Percentiles rank a stretch among this genome's conserved stretches.
These are phyloP conservation scores for Coniochaeta hoffmannii DNA, from an alignment of 2,329 filamentous ascomycete genomes.

Conservation along the genomic window DNA sequence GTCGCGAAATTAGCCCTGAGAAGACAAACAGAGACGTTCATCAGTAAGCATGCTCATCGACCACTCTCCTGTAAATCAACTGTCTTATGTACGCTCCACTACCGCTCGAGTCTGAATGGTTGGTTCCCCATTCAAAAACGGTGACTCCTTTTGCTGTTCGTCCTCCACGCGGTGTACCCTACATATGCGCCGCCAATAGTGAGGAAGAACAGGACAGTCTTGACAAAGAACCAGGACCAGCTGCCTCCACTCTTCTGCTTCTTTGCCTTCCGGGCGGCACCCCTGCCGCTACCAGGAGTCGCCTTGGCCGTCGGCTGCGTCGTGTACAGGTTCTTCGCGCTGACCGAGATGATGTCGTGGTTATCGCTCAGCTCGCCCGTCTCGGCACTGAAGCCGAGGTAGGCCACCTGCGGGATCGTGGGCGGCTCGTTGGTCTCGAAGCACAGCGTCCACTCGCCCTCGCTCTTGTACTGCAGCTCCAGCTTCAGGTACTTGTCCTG, in stretches of 20 bases:
- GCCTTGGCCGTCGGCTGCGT: conserved; percentile 37
- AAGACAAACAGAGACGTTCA: conserved; percentile 2
- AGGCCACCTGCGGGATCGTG: conserved; percentile 69
- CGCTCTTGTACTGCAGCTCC: conserved; percentile 89
- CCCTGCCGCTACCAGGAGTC: conserved; percentile 26
- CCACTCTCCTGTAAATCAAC: neutral
- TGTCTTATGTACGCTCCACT: conserved; percentile 3
- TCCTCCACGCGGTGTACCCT: conserved; percentile 76
- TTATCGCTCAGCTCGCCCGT: conserved; percentile 96
- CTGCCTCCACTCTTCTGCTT: conserved; percentile 38
- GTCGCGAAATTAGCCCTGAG: neutral
- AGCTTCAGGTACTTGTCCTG: conserved; percentile 87
- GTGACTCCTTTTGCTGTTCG: conserved; percentile 53
- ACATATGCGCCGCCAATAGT: conserved; percentile 70
- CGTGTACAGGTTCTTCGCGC: conserved; percentile 79
- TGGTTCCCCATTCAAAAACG: conserved; percentile 37
- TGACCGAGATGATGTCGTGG: conserved; percentile 88
- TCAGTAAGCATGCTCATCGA: neutral
- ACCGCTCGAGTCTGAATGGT: neutral
- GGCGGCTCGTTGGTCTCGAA: conserved; percentile 68
- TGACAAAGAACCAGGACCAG: conserved; percentile 64
- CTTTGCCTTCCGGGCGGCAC: conserved; percentile 19
- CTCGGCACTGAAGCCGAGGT: conserved; percentile 76
- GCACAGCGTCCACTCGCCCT: conserved; percentile 82
- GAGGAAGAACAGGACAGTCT: conserved; percentile 69